Evolutionary conservation across 202 grass and related monocot species (phyloP), one percentile per base, ranked within the genome.

Genomic region (Elaeis oleifera): DNA sequence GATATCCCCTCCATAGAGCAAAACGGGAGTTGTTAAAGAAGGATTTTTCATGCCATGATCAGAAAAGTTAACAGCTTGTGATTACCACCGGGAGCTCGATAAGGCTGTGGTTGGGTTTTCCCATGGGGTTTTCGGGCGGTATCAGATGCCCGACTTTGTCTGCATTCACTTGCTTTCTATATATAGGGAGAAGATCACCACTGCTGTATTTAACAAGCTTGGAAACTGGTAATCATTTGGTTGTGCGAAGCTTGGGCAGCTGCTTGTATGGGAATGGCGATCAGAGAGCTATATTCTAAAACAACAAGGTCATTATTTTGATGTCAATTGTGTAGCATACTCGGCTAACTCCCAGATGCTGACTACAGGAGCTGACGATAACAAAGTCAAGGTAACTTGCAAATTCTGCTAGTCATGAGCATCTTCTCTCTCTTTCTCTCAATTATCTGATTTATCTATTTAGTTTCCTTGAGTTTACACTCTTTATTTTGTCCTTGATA

Each of bases 231-330:
- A 92, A 39, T 76, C 87, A 26, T 92, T 97, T 78, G 94, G 94
- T 19, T 97, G 94, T 16, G 94, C 94, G 65, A 97, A 83, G 63
- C 85, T 97, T 63, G 88, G 88, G 26, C 94, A 97, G 67, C 62
- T 97, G 49, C 72, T 97, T 21, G 88, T 97, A 4, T 92, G 94
- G 94, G 94, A 97, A 60, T 97, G 94, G 94, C 60, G 82, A 26
- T 97, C 94, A 0, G 94, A 92, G 74, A 89, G 77, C 74, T 97
- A 97, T 57, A 81, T 97, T 56, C 77, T 89, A 76, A 97, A 97
- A 71, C 94, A 92, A 75, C 94, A 92, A 51, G 94, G 94, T 3
- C 94, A 97, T 70, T 97, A 89, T 77, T 97, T 92, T 57, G 88
- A 97, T 80, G 94, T 97, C 6, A 97, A 92, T 60, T 97, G 84